Evolutionary conservation across 495 filamentous ascomycete species (phyloP), one percentile per base, ranked within the genome.

Genomic region (Hypoxylon trugodes): DNA sequence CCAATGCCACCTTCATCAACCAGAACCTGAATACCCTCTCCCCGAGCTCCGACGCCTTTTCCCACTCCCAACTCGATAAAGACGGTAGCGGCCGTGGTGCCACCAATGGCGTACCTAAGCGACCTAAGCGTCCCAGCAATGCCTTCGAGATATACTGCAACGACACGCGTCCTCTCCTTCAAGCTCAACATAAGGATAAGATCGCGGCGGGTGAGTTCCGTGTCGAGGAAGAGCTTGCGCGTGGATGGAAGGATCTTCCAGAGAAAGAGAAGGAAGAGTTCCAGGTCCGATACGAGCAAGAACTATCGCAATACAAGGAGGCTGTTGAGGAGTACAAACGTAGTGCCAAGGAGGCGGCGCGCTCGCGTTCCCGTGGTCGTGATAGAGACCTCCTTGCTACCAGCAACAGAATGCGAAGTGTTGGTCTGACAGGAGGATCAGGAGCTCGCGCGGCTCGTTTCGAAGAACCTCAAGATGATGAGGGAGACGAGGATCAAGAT

Each of bases 141-240:
- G 78, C 80, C 3, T 85, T 84, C 64, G 80, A 84, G 30, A 70
- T 84, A 9, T 85, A 81, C 69, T 81, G 76, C 60, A 74, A 77
- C 43, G 79, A 82, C 41, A 72, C 70, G 9, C 69, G 81, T 25
- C 69, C 74, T 2, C 37, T 75, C 6, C 57, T 80, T 3, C 69
- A 74, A 25, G 67, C 72, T n/a, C 63, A 79, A 56, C 61, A 74
- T 41, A 71, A 73, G 37, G 72, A 76, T 18, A 69, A 71, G 41
- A 74, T 75, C 22, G 59, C 63, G 1, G 72, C 77, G 0, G 73
- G 74, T 26, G 73, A 75, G 21, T 71, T 74, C 33, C 69, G 66
- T 24, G 58, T 79, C 15, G 81, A 85, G 18, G 71, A 76, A 41
- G 75, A 76, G 57, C 73, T 86, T 6, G 78, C 80, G 21, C 67